These are phyloP conservation scores for Epichloe sibirici DNA, from an alignment of 2,329 filamentous ascomycete species.

Conservation along the genomic window DNA sequence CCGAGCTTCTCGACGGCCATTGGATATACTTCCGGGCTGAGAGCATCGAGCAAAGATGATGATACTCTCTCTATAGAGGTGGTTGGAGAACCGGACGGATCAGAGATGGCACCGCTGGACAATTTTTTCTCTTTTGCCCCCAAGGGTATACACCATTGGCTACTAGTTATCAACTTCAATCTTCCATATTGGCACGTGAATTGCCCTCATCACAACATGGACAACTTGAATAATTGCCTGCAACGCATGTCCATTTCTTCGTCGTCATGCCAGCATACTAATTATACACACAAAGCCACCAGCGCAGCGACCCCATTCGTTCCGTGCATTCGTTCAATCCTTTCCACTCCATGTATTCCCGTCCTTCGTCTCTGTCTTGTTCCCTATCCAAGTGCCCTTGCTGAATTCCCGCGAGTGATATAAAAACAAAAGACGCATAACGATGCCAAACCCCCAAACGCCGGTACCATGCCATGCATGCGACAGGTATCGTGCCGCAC, in stretches of 20 bases:
- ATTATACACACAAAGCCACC: neutral
- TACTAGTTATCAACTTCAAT: too few relatives aligned
- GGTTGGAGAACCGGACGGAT: neutral
- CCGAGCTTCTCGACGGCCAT: neutral
- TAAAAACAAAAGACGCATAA: neutral
- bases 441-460: neutral
- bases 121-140: neutral
- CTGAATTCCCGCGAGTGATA: neutral
- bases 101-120: neutral
- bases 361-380: neutral
- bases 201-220: neutral
- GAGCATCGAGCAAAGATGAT: neutral
- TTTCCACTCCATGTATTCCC: neutral
- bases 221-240: neutral
- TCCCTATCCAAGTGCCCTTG: constrained; percentile 3
- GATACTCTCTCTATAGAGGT: neutral
- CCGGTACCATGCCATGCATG: constrained; percentile 4
- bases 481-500: neutral
- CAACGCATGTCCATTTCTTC: neutral
- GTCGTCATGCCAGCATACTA: neutral
- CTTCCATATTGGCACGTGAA: neutral
- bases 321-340: neutral
- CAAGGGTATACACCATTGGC: neutral
- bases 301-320: neutral
- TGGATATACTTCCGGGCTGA: neutral